Percentiles rank a stretch among this genome's conserved stretches.
phyloP scores from a whole-genome alignment of 1,139 yeast genomes.

The Keqinozyma sinolaborantium region DNA sequence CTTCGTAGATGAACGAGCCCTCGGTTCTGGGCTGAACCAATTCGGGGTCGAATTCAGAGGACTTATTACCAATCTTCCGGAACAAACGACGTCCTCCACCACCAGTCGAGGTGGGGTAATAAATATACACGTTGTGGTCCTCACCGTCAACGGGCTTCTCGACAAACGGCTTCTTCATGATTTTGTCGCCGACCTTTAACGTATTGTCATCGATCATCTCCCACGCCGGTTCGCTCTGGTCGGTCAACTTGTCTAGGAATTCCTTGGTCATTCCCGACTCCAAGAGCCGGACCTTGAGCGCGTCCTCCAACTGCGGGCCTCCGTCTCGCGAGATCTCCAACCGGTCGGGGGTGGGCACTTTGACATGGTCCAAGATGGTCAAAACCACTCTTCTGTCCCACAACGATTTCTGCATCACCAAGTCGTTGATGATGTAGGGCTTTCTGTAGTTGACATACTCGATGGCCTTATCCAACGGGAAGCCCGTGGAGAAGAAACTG shows the following conservation, averaged over 20 bases:
- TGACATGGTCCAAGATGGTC: conserved; percentile 72
- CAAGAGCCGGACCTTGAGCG: conserved; percentile 44
- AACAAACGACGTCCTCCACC: conserved; percentile 96
- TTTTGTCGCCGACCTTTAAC: conserved; percentile 68
- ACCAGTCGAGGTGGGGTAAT: conserved; percentile 83
- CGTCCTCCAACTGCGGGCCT: conserved; percentile 78
- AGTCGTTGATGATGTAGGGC: conserved; percentile 86
- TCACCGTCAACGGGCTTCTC: conserved; percentile 99
- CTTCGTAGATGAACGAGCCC: conserved; percentile 90
- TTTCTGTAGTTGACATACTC: conserved; percentile 84
- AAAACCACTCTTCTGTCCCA: conserved; percentile 96
- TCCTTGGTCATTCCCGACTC: conserved; percentile 36
- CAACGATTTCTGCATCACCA: conserved; percentile 83
- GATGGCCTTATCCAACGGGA: conserved; percentile 94
- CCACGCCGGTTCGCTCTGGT: conserved; percentile 75
- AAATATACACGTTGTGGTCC: conserved; percentile 93
- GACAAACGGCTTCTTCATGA: conserved; percentile 84
- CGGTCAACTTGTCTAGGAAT: conserved; percentile 58
- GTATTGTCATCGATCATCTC: conserved; percentile 89
- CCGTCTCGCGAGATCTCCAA: conserved; percentile 93
- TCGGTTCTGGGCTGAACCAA: conserved; percentile 73
- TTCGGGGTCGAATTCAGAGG: conserved; percentile 91
- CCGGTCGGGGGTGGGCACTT: conserved; percentile 86
- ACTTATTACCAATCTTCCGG: conserved; percentile 94
- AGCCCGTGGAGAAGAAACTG: conserved; percentile 91